Evolutionary conservation across 139 green algal species (phyloP), one percentile per base, ranked within the genome.

Genomic region (Haematococcus sp.): DNA sequence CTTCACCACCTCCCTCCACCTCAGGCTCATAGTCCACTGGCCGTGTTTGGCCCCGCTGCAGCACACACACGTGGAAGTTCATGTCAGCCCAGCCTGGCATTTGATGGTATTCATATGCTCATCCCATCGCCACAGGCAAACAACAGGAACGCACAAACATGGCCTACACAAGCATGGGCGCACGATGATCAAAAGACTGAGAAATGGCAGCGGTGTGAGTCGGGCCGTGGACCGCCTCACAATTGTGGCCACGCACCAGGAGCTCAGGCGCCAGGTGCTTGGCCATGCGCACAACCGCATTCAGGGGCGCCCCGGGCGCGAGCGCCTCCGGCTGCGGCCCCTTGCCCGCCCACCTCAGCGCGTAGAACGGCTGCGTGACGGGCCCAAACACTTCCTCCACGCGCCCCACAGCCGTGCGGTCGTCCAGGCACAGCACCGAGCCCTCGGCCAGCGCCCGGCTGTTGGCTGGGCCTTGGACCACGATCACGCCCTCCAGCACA

Each of bases 371-470:
- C 33, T 74, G 35, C 34, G 66, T 82, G 1, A 89, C 67, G 0
- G 83, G 83, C 2, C 83, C 83, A 70, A 91, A 89, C 58, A 91
- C 83, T 74, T 89, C 83, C 60, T 91, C 86, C 28, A 91, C 65
- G 25, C 82, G 67, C 0, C 85, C 85, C 2, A 90, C 32, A 0
- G 76, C 60, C 0, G 60, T 74, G 5, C 76, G 71, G 63, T 90
- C 85, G 27, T 81, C 75, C 7, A 83, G 46, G 17, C 79, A 27
- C 28, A 90, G 54, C 66, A 90, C 77, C 43, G 76, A 82, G 35
- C 82, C 82, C 15, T 78, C 68, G 16, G 63, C 76, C 32, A 87
- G 68, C 2, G 77, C 77, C 5, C 65, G 61, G 32, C 51, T 63
- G 75, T 90, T 85, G 7, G 27, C 70, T 56, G 76, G 70, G 0